These are phyloP conservation scores for Extremus antarcticus DNA, from an alignment of 495 filamentous ascomycete genomes.

Conservation along the genomic window DNA sequence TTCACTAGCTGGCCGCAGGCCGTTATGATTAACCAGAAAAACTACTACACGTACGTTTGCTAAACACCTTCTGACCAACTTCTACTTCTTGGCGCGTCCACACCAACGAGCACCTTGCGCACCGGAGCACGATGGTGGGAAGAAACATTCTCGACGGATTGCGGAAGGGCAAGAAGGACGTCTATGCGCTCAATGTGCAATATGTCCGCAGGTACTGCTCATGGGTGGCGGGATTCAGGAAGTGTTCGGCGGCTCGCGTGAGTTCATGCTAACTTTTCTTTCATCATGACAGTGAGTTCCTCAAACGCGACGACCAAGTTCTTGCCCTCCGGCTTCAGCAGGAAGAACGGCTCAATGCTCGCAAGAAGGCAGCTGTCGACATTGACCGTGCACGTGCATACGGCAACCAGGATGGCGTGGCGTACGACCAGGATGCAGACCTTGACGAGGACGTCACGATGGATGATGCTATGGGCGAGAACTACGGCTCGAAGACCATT, in stretches of 20 bases:
- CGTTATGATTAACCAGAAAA: conserved; percentile 93
- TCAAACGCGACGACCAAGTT: conserved; percentile 95
- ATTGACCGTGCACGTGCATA: conserved; percentile 73
- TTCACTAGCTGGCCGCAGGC: conserved; percentile 88
- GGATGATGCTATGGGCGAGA: conserved; percentile 34
- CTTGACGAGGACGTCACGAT: conserved; percentile 47
- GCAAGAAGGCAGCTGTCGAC: conserved; percentile 76
- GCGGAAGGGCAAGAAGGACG: conserved; percentile 17
- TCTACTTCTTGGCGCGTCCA: no score
- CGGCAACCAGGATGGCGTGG: conserved; percentile 39
- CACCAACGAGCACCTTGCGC: no score
- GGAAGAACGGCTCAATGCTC: conserved; percentile 66
- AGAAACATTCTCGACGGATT: conserved; percentile 14
- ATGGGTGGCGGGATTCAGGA: neutral
- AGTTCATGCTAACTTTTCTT: neutral
- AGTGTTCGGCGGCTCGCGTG: neutral
- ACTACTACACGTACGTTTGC: conserved; percentile 89
- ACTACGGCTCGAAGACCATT: conserved; percentile 75
- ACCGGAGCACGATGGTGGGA: conserved; percentile 17
- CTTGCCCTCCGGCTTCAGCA: conserved; percentile 75
- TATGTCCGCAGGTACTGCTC: conserved; percentile 17
- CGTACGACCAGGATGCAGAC: conserved; percentile 42
- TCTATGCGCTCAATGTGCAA: conserved; percentile 21
- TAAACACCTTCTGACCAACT: neutral
- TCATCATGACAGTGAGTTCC: conserved; percentile 59